Evolutionary conservation across 2,329 filamentous ascomycete genomes (phyloP), one percentile per base, ranked within the genome.

Genomic region (Paradendryphiella salina): DNA sequence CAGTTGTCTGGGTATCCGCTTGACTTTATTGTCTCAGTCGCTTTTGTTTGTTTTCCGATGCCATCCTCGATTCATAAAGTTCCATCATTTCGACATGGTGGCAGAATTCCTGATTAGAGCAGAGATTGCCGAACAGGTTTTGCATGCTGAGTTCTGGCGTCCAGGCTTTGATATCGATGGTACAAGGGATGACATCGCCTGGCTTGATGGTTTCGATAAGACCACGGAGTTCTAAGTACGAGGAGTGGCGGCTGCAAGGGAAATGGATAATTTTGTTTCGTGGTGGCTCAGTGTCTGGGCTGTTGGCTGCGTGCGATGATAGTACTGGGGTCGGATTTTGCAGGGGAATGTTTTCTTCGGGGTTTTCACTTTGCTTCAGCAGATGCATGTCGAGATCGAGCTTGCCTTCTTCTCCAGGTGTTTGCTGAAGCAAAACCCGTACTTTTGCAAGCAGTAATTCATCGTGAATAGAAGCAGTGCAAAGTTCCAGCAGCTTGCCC

Each of bases 231-330:
- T 96, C 93, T 0, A 79, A 76, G 53, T 94, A 93, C 0, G 90
- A 96, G 0, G 93, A 95, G 71, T 97, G 93, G 1, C 93, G 83
- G 0, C 93, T 93, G 66, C 92, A 96, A 0, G 92, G 89, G 59
- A 96, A 96, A 15, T 76, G 79, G 18, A 74, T 74, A 0, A 64
- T 60, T 29, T 43, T 54, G 37, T 64, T 64, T 8, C 28, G 45
- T 26, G 42, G 51, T 6, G 23, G 15, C 7, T 35, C 29, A 5
- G 35, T 18, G 0, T 34, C 15, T 5, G 50, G 29, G 3, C 15
- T 23, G 38, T 57, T 50, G 1, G 47, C 52, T 17, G 46, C 58
- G 31, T 55, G 53, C 1, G 56, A 54, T 15, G 63, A 59, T 2
- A 74, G 56, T 7, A 61, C 53, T 13, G 64, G 56, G 68, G 75